phyloP scores from a whole-genome alignment of 257 asterid species.

The Ehretia macrophylla region DNA sequence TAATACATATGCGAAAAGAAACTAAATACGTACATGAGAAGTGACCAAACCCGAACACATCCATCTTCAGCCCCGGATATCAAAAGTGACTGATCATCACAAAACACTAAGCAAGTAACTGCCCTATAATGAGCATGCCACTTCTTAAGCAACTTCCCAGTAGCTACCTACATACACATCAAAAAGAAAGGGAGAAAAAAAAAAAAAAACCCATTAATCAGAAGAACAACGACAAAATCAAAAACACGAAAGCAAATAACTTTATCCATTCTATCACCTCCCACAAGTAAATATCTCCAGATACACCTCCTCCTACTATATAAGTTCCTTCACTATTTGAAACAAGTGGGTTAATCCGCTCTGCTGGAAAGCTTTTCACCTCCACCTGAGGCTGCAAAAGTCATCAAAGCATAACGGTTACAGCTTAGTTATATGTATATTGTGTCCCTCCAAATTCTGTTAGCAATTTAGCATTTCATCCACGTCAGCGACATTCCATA shows the following conservation, averaged over 20 bases:
- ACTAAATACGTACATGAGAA: slow-evolving; percentile 47
- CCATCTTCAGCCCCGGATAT: slow-evolving; percentile 95
- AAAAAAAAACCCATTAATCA: background rate
- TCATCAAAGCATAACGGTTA: slow-evolving; percentile 2
- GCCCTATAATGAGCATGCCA: slow-evolving; percentile 95
- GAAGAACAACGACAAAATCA: slow-evolving; percentile 1
- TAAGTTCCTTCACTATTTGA: slow-evolving; percentile 69
- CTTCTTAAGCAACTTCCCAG: slow-evolving; percentile 77
- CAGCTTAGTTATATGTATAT: background rate
- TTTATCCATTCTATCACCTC: slow-evolving; percentile 44
- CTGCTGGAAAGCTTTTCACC: slow-evolving; percentile 81
- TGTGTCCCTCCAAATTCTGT: background rate
- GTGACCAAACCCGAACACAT: slow-evolving; percentile 93
- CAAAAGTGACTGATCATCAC: slow-evolving; percentile 84
- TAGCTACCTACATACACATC: slow-evolving; percentile 49
- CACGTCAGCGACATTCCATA: slow-evolving; percentile 4
- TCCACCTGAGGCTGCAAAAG: slow-evolving; percentile 74
- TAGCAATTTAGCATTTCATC: slow-evolving; percentile 19
- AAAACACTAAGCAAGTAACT: slow-evolving; percentile 67
- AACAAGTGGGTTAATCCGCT: slow-evolving; percentile 59
- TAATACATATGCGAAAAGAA: background rate
- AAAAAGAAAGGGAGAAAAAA: background rate
- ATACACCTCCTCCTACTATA: slow-evolving; percentile 78
- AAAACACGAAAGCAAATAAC: background rate
- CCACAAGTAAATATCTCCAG: slow-evolving; percentile 85